Base-by-base conservation (phyloP, 1,284 basidiomycete genomes). In the Sporisorium graminicola region DNA sequence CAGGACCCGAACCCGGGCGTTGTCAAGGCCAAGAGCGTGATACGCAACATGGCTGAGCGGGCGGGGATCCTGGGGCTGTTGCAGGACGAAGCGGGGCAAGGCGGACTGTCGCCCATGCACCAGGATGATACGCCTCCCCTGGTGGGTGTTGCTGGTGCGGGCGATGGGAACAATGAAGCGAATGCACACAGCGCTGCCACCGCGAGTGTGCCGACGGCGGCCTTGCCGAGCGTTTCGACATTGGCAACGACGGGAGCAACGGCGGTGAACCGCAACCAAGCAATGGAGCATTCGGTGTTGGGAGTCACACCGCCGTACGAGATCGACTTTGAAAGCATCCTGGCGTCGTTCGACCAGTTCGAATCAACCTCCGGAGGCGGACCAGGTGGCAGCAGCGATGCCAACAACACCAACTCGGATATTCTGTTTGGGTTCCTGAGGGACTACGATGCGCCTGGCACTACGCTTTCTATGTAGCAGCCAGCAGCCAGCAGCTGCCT, bases 321-420 rank as follows among this genome's bases (percentile, higher is more conserved):
- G 58, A 60, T 66, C 22, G 65, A 66, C 33, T 66, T 66, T 18
- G 65, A 66, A 20, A 53, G 50, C 47, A 66, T 66, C n/a, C 53
- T 66, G 5, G 51, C 65, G 14, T 66, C 65, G 9, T 66, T 66
- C 20, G 65, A 66, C 14, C 57, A 58, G 4, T 60, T 66, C 18
- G 65, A 66, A 10, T 24, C 57, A 16, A n/a, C 63, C 9, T 35
- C 42, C 18, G 63, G 44, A 6, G 56, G 47, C 2, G 51, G 51
- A 46, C 49, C 40, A 13, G 44, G 26, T 14, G 40, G 62, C 50
- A 10, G 35, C 31, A 3, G 24, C 50, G 18, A 33, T 54, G 18
- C 55, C 55, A 7, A 3, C 35, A 53, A 53, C 24, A 65, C 44
- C 20, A 54, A 65, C 37, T 61, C 65, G 22, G 65, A 66, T n/a